These are phyloP conservation scores for Pythium apleroticum DNA, from an alignment of 352 stramenopile genomes.

Conservation along the genomic window DNA sequence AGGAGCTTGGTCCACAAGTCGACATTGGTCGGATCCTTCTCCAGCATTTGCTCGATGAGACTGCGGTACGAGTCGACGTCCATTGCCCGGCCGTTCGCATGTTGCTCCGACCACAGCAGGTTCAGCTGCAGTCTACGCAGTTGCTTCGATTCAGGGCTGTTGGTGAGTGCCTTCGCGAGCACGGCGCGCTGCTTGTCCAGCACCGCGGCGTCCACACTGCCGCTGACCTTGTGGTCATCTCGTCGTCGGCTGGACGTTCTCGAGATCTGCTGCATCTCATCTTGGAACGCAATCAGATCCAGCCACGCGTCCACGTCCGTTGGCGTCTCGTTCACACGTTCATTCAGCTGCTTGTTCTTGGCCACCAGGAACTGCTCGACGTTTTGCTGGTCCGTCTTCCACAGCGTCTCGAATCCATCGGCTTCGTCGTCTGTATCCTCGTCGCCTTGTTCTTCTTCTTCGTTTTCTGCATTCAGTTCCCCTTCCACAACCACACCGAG, in stretches of 20 bases:
- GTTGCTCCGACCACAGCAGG: slow-evolving; percentile 34
- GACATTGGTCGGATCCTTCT: slow-evolving; percentile 42
- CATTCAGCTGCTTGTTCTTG: slow-evolving; percentile 45
- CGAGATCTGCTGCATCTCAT: slow-evolving; percentile 46
- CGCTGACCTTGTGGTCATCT: slow-evolving; percentile 29
- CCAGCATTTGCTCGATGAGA: slow-evolving; percentile 56
- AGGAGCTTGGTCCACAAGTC: slow-evolving; percentile 65
- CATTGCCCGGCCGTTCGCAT: slow-evolving; percentile 5
- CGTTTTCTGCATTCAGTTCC: slow-evolving; percentile 14
- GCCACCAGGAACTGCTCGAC: slow-evolving; percentile 64
- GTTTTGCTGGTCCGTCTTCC: slow-evolving; percentile 66
- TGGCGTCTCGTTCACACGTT: slow-evolving; percentile 27
- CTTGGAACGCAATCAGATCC: slow-evolving; percentile 74
- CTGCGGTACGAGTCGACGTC: slow-evolving; percentile 33
- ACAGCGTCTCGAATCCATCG: slow-evolving; percentile 13
- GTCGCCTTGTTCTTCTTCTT: neutral
- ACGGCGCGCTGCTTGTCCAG: slow-evolving; percentile 70
- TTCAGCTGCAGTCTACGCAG: slow-evolving; percentile 57
- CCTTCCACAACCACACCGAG: slow-evolving; percentile 51
- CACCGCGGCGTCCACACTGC: slow-evolving; percentile 32
- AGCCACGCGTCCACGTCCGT: slow-evolving; percentile 55
- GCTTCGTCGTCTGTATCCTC: slow-evolving; percentile 2
- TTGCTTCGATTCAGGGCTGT: slow-evolving; percentile 47
- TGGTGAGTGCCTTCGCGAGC: slow-evolving; percentile 46
- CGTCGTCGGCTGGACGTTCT: neutral